phyloP scores from a whole-genome alignment of 139 green algal species.

The Chlorella sorokiniana region DNA sequence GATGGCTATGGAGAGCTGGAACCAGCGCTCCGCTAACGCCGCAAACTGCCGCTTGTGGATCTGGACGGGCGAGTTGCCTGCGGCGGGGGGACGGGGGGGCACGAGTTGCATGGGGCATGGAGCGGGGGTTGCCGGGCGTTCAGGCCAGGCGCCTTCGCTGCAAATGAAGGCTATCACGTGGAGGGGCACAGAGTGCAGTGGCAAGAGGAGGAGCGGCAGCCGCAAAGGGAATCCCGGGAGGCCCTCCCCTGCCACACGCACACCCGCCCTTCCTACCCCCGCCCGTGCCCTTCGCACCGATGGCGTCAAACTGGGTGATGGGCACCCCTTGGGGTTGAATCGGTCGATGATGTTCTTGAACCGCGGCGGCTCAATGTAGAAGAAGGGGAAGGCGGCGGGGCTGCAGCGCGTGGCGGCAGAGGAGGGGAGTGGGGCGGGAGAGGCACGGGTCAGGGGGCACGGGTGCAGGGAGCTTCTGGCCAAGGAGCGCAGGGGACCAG shows the following conservation, averaged over 20 bases:
- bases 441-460: not conserved
- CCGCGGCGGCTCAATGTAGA: conserved; percentile 73
- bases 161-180: too few relatives aligned
- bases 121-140: too few relatives aligned
- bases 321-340: conserved; percentile 45
- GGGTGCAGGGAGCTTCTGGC: not conserved
- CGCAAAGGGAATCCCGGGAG: not conserved
- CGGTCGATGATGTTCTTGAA: conserved; percentile 41
- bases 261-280: not conserved
- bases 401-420: not conserved
- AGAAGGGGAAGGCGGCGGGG: conserved; percentile 79
- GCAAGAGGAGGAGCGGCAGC: too few relatives aligned
- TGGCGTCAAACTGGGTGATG: conserved; percentile 48
- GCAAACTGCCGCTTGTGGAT: conserved; percentile 65
- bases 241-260: too few relatives aligned
- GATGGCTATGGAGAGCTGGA: conserved; percentile 52
- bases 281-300: conserved; percentile 37
- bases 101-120: too few relatives aligned
- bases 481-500: too few relatives aligned
- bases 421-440: not conserved
- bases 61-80: conserved; percentile 65
- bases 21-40: conserved; percentile 58
- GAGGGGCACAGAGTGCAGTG: too few relatives aligned
- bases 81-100: not conserved
- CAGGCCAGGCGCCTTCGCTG: too few relatives aligned